Evolutionary conservation across 2,329 filamentous ascomycete genomes (phyloP), one percentile per base, ranked within the genome.

Genomic region (Fusarium sp.): DNA sequence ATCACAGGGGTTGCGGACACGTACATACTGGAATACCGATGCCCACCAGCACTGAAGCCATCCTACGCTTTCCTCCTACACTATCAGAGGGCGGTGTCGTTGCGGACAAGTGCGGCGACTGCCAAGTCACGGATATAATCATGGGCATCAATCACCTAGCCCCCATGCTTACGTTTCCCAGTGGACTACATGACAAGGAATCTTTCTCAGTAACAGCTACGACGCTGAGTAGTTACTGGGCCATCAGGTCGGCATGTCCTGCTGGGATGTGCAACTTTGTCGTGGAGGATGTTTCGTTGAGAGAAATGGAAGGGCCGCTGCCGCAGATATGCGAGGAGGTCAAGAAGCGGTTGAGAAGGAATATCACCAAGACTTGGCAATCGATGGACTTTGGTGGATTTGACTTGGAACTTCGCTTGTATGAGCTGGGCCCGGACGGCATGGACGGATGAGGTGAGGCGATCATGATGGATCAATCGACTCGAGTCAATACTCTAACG

Each of bases 91-190:
- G 59, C 0, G 57, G 47, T 8, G 21, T n/a, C 13, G 15, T 62
- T 4, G 15, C 53, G 2, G 39, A 49, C 1, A 39, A 37, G 4
- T 64, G 61, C 25, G 61, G 56, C 2, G 17, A 61, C 1, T 64
- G 61, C 4, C 21, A 53, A 9, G 39, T 46, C 6, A 10, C 10
- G 0, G 56, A 57, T 1, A 36, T 35, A 9, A 7, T 65, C 7
- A n/a, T 25, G 8, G 48, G 21, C 1, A 36, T 64, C n/a, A 45
- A 21, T 6, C 10, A 9, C 11, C 27, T 64, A 9, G 39, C 41
- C 2, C 48, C 44, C 1, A 41, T 4, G 0, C 42, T 65, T 9
- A 5, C 42, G 6, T 38, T 31, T 7, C 39, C 39, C 0, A 7
- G 44, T 9, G 48, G 41, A 0, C 11, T 55, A 1, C 3, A 13